A percentile compares a stretch with the other conserved stretches of the same genome.
phyloP scores from a whole-genome alignment of 257 asterid species.

The Coffea eugenioides region DNA sequence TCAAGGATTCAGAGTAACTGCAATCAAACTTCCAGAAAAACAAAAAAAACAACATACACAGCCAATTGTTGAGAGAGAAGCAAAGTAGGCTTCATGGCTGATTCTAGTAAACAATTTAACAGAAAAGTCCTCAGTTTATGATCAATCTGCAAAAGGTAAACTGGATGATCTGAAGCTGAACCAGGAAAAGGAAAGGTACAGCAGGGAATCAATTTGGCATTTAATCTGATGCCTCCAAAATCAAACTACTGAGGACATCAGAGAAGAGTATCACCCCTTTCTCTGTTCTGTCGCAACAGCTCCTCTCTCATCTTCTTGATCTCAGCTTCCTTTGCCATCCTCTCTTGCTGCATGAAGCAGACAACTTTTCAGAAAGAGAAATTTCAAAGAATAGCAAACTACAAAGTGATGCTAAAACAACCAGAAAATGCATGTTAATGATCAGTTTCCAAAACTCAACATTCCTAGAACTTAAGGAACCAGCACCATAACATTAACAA shows the following conservation, averaged over 20 bases:
- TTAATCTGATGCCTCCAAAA: neutral
- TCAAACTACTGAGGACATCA: constrained; percentile 24
- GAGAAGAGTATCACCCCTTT: constrained; percentile 51
- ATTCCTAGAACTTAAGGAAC: neutral
- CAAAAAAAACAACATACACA: neutral
- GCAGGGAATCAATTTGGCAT: neutral
- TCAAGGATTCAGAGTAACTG: constrained; percentile 8
- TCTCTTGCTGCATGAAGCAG: constrained; percentile 49
- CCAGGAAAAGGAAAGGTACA: constrained; percentile 18
- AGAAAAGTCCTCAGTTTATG: constrained; percentile 20
- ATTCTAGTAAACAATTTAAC: constrained; percentile 19
- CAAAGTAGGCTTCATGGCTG: constrained; percentile 24
- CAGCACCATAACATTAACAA: neutral
- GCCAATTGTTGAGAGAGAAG: constrained; percentile 14
- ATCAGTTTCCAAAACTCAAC: neutral
- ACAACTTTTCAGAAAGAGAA: neutral
- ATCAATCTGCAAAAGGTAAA: constrained; percentile 12
- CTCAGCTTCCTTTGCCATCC: constrained; percentile 61
- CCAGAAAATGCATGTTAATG: neutral
- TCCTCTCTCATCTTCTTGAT: constrained; percentile 57
- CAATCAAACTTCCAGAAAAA: constrained; percentile 9
- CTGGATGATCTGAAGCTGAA: neutral
- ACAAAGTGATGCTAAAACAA: neutral
- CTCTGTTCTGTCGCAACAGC: constrained; percentile 49
- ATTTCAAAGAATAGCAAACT: neutral